Percentiles rank a stretch among this genome's conserved stretches.
These are phyloP conservation scores for Pseudogymnoascus sp. DNA, from an alignment of 2,329 filamentous ascomycete species.

Conservation along the genomic window DNA sequence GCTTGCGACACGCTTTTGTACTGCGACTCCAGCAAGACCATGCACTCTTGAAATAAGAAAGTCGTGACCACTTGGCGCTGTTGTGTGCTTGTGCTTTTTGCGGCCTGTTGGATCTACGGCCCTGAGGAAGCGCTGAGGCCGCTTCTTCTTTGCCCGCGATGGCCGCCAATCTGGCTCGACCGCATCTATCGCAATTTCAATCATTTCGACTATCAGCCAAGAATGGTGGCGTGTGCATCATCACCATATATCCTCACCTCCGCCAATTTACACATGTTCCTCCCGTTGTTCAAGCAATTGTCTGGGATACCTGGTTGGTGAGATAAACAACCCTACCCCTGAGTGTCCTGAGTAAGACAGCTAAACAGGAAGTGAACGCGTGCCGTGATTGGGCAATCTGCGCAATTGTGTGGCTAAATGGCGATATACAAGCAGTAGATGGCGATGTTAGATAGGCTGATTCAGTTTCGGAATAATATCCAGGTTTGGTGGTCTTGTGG, in stretches of 20 bases:
- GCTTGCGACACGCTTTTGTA: too few relatives aligned
- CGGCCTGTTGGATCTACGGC: neutral
- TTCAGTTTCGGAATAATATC: neutral
- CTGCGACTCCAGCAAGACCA: neutral
- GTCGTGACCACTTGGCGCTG: neutral
- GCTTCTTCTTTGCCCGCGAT: neutral
- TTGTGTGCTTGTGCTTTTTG: too few relatives aligned
- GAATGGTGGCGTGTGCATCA: neutral
- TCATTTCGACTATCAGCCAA: neutral
- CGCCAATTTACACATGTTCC: neutral
- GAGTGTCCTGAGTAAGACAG: neutral
- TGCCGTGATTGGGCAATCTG: neutral
- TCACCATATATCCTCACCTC: neutral
- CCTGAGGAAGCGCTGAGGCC: neutral
- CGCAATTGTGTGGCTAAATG: neutral
- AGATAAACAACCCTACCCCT: neutral
- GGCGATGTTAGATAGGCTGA: conserved; percentile 4
- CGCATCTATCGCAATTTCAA: conserved; percentile 7
- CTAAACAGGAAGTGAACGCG: neutral
- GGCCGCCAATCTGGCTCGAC: neutral
- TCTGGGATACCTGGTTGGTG: neutral
- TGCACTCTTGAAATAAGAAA: neutral
- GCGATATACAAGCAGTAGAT: neutral
- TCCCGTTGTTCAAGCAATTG: neutral
- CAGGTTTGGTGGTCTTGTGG: neutral